phyloP scores from a whole-genome alignment of 2,329 filamentous ascomycete species.

The Teratosphaeria nubilosa region DNA sequence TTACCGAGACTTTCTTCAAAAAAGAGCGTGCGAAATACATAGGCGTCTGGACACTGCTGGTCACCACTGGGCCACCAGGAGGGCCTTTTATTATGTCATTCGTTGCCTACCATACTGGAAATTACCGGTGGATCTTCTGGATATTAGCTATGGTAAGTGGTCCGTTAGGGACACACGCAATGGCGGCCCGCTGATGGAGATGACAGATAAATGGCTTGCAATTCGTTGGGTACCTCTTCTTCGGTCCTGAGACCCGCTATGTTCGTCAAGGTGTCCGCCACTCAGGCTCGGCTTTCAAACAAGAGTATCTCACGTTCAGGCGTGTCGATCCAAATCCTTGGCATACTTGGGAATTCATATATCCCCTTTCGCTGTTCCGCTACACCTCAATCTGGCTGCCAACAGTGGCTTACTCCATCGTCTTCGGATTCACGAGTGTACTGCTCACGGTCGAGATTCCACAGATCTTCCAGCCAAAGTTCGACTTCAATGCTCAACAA shows the following conservation, averaged over 20 bases:
- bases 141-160: constrained; percentile 41
- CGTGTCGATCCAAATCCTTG: constrained; percentile 46
- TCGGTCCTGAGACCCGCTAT: constrained; percentile 48
- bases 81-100: constrained; percentile 33
- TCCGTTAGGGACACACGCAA: neutral
- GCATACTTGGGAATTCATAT: constrained; percentile 40
- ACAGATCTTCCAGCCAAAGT: constrained; percentile 46
- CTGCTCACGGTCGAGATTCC: constrained; percentile 50
- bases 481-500: constrained; percentile 47
- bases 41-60: constrained; percentile 47
- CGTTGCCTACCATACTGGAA: constrained; percentile 40
- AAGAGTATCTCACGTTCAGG: constrained; percentile 34
- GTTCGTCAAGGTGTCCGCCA: constrained; percentile 31
- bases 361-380: constrained; percentile 38
- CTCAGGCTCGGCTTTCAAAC: constrained; percentile 33
- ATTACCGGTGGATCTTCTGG: constrained; percentile 35
- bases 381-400: constrained; percentile 43
- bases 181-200: neutral
- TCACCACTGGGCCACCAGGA: constrained; percentile 40
- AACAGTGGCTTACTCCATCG: constrained; percentile 44
- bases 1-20: constrained; percentile 49
- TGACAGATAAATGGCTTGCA: constrained; percentile 46
- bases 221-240: constrained; percentile 46
- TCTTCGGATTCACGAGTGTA: constrained; percentile 46
- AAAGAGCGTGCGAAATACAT: constrained; percentile 45